A percentile compares a stretch with the other conserved stretches of the same genome.
Conservation (phyloP, 2,329 filamentous ascomycete genomes). For the Alternaria triticina region DNA sequence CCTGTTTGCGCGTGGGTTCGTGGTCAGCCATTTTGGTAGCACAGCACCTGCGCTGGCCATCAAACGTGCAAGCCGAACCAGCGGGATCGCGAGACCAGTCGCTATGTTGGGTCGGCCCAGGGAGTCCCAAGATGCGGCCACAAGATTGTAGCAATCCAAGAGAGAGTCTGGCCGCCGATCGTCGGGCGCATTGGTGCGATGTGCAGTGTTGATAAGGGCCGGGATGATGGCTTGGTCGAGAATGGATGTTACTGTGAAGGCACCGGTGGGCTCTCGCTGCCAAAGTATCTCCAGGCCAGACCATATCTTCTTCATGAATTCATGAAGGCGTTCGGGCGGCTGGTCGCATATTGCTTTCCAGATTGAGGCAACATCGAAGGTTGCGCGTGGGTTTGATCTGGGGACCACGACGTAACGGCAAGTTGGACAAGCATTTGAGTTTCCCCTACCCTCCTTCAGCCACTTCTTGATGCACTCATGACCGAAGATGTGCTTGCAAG, state of each 20-base stretch:
- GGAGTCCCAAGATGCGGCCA: constrained; percentile 35
- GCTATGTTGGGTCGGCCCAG: constrained; percentile 30
- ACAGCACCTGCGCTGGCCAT: constrained; percentile 31
- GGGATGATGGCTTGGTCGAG: constrained; percentile 30
- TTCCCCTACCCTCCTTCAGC: constrained; percentile 31
- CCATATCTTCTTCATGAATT: constrained; percentile 31
- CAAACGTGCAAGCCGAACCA: constrained; percentile 39
- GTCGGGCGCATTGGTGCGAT: neutral
- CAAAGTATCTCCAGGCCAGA: constrained; percentile 24
- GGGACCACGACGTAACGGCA: constrained; percentile 33
- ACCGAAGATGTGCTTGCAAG: constrained; percentile 43
- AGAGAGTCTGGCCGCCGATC: constrained; percentile 14
- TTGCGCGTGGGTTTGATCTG: constrained; percentile 5
- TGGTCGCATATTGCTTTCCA: constrained; percentile 37
- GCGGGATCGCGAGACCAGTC: constrained; percentile 33
- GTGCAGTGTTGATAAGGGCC: constrained; percentile 21
- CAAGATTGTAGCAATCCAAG: constrained; percentile 31
- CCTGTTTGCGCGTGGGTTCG: constrained; percentile 22
- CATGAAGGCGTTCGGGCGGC: constrained; percentile 22
- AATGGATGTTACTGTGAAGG: constrained; percentile 27
- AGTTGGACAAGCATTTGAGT: constrained; percentile 34
- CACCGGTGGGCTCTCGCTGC: constrained; percentile 19
- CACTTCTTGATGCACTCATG: constrained; percentile 38
- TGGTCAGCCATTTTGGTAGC: constrained; percentile 33
- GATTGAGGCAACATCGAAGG: constrained; percentile 30